Conservation (phyloP, 176 grass and related monocot species). For the Otatea glauca region DNA sequence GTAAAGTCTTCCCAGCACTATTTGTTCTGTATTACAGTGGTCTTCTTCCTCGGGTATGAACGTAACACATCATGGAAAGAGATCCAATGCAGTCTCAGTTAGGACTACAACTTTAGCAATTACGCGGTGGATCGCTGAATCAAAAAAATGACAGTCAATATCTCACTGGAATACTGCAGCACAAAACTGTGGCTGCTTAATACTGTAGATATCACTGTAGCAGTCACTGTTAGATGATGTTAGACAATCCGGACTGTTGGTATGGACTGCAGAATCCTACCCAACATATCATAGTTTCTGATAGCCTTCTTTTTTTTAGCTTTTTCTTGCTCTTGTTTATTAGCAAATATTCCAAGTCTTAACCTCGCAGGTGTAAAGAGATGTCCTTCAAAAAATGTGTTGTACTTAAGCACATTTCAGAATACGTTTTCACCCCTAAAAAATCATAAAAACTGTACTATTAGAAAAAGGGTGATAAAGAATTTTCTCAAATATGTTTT, state of each 20-base stretch:
- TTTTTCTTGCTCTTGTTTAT: not conserved
- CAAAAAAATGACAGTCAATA: no score
- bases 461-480: not conserved
- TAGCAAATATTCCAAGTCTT: not conserved
- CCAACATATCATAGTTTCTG: constrained; percentile 28
- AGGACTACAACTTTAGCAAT: no score
- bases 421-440: not conserved
- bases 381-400: no score
- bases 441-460: not conserved
- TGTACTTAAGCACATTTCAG: not conserved
- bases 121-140: no score
- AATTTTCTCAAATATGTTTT: not conserved
- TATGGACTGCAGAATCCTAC: no score
- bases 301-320: not conserved
- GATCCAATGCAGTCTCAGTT: no score
- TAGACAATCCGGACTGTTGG: no score
- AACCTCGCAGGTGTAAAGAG: not conserved
- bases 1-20: constrained; percentile 86
- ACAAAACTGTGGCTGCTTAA: no score
- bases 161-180: no score
- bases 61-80: no score
- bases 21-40: constrained; percentile 90
- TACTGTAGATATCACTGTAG: no score
- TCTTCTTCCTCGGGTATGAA: constrained; percentile 72
- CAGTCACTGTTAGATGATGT: no score